phyloP scores from a whole-genome alignment of 495 filamentous ascomycete species.

The Neurospora sp. region DNA sequence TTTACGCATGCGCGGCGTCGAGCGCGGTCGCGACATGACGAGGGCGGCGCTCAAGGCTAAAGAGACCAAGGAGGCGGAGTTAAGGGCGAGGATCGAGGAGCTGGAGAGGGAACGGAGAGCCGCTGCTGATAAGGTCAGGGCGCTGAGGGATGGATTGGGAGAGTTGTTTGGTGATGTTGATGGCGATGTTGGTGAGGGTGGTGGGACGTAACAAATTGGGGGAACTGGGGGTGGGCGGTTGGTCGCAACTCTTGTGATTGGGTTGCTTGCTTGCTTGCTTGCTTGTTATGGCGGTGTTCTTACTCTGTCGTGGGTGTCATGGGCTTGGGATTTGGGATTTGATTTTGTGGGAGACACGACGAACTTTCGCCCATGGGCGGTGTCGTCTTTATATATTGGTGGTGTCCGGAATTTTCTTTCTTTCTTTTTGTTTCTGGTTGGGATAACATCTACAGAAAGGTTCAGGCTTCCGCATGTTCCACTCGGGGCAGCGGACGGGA shows the following conservation, averaged over 20 bases:
- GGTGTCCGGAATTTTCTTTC: not conserved
- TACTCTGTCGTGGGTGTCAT: not conserved
- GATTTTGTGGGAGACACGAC: not conserved
- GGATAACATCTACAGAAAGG: not conserved
- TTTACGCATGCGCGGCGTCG: slow-evolving; percentile 45
- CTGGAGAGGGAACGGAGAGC: slow-evolving; percentile 44
- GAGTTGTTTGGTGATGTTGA: slow-evolving; percentile 3
- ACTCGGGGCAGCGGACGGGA: not conserved
- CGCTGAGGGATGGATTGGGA: slow-evolving; percentile 10
- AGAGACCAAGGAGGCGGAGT: slow-evolving; percentile 45
- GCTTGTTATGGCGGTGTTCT: not conserved
- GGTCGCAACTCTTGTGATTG: not conserved
- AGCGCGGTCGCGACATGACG: slow-evolving; percentile 51
- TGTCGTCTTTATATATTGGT: not conserved
- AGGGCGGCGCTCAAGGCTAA: slow-evolving; percentile 51
- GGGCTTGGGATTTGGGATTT: not conserved
- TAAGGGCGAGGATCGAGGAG: slow-evolving; percentile 36
- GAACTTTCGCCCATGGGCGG: not conserved
- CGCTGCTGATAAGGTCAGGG: slow-evolving; percentile 21
- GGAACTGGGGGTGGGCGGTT: not conserved
- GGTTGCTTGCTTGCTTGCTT: not conserved
- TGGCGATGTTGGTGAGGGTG: not conserved
- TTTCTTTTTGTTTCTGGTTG: not conserved
- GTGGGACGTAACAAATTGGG: not conserved
- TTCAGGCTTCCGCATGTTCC: not conserved